These are phyloP conservation scores for Colletotrichum sp. DNA, from an alignment of 2,329 filamentous ascomycete genomes.

Conservation along the genomic window DNA sequence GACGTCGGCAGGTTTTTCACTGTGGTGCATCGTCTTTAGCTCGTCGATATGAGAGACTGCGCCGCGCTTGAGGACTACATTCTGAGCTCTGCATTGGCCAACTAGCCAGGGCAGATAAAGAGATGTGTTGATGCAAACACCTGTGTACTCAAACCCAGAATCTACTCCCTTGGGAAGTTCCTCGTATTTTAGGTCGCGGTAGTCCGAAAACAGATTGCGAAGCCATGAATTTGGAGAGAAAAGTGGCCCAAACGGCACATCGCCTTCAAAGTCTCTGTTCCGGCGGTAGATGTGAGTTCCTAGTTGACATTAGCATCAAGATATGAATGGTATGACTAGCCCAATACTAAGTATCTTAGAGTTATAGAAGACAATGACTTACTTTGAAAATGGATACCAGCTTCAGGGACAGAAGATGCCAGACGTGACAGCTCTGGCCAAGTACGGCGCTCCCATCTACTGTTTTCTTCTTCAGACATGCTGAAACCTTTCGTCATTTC, in stretches of 20 bases:
- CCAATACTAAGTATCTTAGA: neutral
- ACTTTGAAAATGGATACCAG: conserved; percentile 76
- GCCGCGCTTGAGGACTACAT: conserved; percentile 58
- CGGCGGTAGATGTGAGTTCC: conserved; percentile 53
- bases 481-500: conserved; percentile 21
- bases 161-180: conserved; percentile 64
- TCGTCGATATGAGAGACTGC: conserved; percentile 64
- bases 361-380: neutral
- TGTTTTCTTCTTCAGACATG: conserved; percentile 37
- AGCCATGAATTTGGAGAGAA: conserved; percentile 75
- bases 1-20: conserved; percentile 60
- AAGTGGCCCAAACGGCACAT: conserved; percentile 72
- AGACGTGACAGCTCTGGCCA: conserved; percentile 63
- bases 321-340: conserved; percentile 25
- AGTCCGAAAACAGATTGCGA: conserved; percentile 73
- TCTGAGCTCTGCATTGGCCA: conserved; percentile 68
- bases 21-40: conserved; percentile 62
- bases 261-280: conserved; percentile 61
- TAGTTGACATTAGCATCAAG: conserved; percentile 38
- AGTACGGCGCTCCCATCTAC: conserved; percentile 60
- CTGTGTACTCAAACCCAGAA: conserved; percentile 65
- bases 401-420: conserved; percentile 67
- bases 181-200: conserved; percentile 60
- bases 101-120: conserved; percentile 75
- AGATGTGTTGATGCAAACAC: conserved; percentile 77